phyloP scores from a whole-genome alignment of 257 asterid genomes.

The Gentiana straminea region DNA sequence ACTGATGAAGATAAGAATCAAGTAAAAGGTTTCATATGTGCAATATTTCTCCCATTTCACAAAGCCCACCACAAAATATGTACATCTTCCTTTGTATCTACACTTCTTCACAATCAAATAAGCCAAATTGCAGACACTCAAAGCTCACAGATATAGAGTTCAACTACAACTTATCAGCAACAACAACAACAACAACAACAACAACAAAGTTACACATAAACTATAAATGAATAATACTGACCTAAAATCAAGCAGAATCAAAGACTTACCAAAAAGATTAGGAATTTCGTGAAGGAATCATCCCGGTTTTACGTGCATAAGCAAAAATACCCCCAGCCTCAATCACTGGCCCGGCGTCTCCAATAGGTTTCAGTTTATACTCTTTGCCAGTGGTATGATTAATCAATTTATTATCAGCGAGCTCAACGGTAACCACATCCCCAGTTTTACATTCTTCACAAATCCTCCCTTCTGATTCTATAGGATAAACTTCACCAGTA shows the following conservation, averaged over 20 bases:
- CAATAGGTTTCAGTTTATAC: constrained; percentile 75
- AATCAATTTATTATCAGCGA: constrained; percentile 51
- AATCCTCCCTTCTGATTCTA: constrained; percentile 76
- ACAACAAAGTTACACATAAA: no score
- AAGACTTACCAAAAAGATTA: constrained; percentile 12
- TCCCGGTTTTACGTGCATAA: constrained; percentile 78
- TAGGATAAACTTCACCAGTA: constrained; percentile 83
- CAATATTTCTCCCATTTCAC: no score
- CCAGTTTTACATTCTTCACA: constrained; percentile 87
- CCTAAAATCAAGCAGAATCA: neutral
- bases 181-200: no score
- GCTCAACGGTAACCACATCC: constrained; percentile 79
- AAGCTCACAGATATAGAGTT: no score
- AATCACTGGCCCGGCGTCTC: constrained; percentile 96
- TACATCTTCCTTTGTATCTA: no score
- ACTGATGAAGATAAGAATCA: no score
- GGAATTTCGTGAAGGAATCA: constrained; percentile 53
- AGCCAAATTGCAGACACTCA: no score
- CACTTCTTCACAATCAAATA: no score
- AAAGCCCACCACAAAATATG: no score
- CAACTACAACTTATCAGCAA: no score
- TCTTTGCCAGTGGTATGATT: constrained; percentile 81
- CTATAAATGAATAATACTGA: no score
- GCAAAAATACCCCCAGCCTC: constrained; percentile 96
- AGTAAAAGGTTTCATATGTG: no score